Evolutionary conservation across 2,329 filamentous ascomycete genomes (phyloP).

Genomic region (Neonectria magnoliae): DNA sequence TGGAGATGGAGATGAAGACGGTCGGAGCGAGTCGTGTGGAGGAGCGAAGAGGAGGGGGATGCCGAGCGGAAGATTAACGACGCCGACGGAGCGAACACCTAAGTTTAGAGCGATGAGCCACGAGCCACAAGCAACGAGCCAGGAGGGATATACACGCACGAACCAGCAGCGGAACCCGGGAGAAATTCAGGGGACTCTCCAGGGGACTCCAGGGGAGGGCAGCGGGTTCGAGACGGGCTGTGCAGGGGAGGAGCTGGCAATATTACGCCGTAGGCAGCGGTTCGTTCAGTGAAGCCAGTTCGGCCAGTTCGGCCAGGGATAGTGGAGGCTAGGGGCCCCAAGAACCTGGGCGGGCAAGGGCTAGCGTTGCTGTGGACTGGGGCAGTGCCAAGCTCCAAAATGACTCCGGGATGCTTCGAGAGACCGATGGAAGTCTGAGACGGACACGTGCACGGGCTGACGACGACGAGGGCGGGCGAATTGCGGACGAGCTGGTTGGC

Average conservation of each 20-base stretch:
- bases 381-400: conserved; percentile 16
- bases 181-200: conserved; percentile 35
- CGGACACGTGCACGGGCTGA: conserved; percentile 28
- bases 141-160: conserved; percentile 38
- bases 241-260: conserved; percentile 9
- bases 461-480: conserved; percentile 13
- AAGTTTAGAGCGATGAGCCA: conserved; percentile 31
- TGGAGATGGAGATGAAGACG: neutral
- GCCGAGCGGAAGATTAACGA: conserved; percentile 39
- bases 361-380: conserved; percentile 11
- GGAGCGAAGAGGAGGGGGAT: conserved; percentile 36
- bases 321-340: conserved; percentile 10
- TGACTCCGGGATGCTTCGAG: conserved; percentile 7
- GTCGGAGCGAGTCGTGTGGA: conserved; percentile 28
- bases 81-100: conserved; percentile 28
- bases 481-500: neutral
- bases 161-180: conserved; percentile 27
- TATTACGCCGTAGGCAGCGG: conserved; percentile 8
- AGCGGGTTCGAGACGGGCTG: conserved; percentile 28
- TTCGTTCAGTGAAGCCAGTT: conserved; percentile 21
- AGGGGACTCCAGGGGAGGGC: conserved; percentile 28
- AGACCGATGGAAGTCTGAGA: conserved; percentile 17
- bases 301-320: conserved; percentile 11
- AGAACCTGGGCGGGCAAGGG: neutral
- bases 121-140: conserved; percentile 25